These are phyloP conservation scores for Pachysandra terminalis DNA, from an alignment of 164 flowering plant genomes.

Conservation along the genomic window DNA sequence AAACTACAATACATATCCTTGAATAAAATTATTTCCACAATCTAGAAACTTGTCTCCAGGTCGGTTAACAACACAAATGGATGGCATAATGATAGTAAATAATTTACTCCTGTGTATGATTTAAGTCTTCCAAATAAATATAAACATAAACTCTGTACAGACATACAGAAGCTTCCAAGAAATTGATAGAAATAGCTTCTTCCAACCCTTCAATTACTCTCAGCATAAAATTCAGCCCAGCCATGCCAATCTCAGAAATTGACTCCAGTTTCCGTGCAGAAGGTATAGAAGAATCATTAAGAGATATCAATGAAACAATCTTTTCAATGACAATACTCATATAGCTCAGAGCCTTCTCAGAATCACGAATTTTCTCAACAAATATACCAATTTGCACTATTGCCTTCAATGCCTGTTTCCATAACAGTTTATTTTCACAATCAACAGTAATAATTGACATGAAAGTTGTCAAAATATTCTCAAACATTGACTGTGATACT, in stretches of 20 bases:
- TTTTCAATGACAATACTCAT: constrained; percentile 54
- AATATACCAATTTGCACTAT: constrained; percentile 60
- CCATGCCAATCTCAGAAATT: constrained; percentile 48
- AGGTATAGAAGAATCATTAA: constrained; percentile 41
- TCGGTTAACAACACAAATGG: neutral
- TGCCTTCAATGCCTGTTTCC: constrained; percentile 65
- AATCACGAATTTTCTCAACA: constrained; percentile 37
- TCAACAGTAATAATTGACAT: constrained; percentile 37
- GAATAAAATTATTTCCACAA: neutral
- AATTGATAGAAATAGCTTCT: constrained; percentile 44
- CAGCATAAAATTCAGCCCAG: constrained; percentile 42
- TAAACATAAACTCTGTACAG: neutral
- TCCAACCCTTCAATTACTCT: constrained; percentile 54
- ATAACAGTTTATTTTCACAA: constrained; percentile 29
- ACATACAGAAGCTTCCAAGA: constrained; percentile 61
- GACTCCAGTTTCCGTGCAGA: constrained; percentile 57
- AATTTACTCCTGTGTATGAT: neutral
- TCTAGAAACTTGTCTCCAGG: neutral
- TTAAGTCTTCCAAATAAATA: neutral
- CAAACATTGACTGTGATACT: constrained; percentile 41
- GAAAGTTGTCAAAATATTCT: constrained; percentile 47
- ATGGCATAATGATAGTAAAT: neutral
- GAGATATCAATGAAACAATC: constrained; percentile 38
- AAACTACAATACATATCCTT: too few species aligned
- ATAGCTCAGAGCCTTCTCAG: constrained; percentile 49